Evolutionary conservation across 2,329 filamentous ascomycete genomes (phyloP).

Genomic region (Microdochium paspali): DNA sequence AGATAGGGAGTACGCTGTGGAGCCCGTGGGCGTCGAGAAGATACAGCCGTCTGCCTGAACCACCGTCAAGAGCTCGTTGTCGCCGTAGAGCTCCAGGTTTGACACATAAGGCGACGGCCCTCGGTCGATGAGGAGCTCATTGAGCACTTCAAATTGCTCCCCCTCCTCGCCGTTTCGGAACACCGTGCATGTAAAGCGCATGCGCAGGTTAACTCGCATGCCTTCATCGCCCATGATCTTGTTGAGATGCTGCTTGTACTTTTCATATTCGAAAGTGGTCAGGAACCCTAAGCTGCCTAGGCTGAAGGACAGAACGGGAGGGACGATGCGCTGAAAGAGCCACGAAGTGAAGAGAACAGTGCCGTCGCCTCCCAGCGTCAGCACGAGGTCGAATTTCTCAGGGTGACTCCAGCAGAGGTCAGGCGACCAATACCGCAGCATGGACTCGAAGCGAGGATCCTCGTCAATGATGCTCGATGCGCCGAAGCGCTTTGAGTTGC

Average conservation of each 20-base stretch:
- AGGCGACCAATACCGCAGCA: conserved; percentile 93
- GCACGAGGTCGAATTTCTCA: conserved; percentile 90
- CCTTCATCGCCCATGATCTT: conserved; percentile 87
- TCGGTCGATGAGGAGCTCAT: conserved; percentile 96
- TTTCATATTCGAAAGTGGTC: conserved; percentile 78
- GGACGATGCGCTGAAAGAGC: conserved; percentile 86
- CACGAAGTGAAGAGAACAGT: conserved; percentile 84
- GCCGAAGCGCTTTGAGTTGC: conserved; percentile 80
- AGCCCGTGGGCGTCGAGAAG: conserved; percentile 86
- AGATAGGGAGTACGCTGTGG: conserved; percentile 91
- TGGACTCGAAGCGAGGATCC: conserved; percentile 67
- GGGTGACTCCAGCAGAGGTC: conserved; percentile 90
- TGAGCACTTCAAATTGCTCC: conserved; percentile 95
- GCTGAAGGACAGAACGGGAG: conserved; percentile 76
- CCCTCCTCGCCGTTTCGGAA: conserved; percentile 79
- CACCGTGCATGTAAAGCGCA: conserved; percentile 98
- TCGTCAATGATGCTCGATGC: conserved; percentile 61
- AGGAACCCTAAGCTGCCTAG: conserved; percentile 81
- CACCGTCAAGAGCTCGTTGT: conserved; percentile 88
- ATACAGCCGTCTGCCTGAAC: conserved; percentile 97
- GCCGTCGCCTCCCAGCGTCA: conserved; percentile 79
- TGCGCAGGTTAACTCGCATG: conserved; percentile 95
- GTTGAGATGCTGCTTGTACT: conserved; percentile 79
- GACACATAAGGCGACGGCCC: conserved; percentile 96
- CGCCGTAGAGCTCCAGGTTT: conserved; percentile 90